Conservation (phyloP, 345 rosid genomes). For the Punica granatum region DNA sequence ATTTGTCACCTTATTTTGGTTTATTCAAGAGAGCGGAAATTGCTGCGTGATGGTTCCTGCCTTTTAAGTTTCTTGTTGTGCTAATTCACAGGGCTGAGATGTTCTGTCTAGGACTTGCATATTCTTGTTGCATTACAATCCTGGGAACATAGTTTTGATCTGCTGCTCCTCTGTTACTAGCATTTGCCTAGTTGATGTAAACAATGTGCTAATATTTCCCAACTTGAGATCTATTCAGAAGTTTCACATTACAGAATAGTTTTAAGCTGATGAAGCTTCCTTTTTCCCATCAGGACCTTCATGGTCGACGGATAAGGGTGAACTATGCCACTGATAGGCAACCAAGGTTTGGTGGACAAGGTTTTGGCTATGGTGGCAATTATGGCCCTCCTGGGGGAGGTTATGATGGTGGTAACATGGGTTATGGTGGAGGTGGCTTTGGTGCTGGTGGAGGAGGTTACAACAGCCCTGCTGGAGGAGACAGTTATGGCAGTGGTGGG, state of each 20-base stretch:
- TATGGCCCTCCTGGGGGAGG: conserved; percentile 17
- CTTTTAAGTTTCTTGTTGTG: not conserved
- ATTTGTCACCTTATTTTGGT: not conserved
- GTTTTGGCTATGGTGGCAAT: not conserved
- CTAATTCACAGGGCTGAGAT: not conserved
- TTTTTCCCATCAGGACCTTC: conserved; percentile 45
- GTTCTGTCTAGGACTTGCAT: not conserved
- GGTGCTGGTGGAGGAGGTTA: conserved; percentile 16
- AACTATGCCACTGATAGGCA: conserved; percentile 70
- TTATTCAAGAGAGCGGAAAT: no score
- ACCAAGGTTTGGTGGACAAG: conserved; percentile 12
- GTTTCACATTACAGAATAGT: not conserved
- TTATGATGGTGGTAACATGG: conserved; percentile 26
- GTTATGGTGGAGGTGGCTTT: conserved; percentile 8
- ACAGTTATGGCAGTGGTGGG: conserved; percentile 20
- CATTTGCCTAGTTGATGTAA: not conserved
- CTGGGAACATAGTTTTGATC: no score
- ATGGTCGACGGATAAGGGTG: conserved; percentile 72
- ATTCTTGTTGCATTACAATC: not conserved
- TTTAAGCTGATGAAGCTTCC: not conserved
- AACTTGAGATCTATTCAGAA: not conserved
- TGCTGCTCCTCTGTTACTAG: not conserved
- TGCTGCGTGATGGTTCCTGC: no score
- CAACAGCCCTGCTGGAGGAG: conserved; percentile 18
- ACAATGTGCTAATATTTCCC: not conserved